A percentile compares a stretch with the other conserved stretches of the same genome.
Evolutionary conservation across 768 basidiomycete species (phyloP).

Genomic region (Pleurotus cornucopiae): DNA sequence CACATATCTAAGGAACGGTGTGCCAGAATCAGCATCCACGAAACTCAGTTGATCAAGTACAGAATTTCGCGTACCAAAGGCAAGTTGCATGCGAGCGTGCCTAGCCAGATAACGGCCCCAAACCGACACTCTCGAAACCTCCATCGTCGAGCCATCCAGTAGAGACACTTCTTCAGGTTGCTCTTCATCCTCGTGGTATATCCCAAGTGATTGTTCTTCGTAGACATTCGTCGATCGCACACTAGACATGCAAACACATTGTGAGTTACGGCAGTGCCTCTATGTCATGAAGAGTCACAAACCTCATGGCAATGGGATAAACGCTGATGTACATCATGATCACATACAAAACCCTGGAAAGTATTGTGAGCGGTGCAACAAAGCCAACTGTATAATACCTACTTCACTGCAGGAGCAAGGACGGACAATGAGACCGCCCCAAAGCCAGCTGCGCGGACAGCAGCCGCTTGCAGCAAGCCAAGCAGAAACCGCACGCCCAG

Average conservation of each 20-base stretch:
- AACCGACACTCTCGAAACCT: constrained; percentile 53
- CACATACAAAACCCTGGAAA: constrained; percentile 33
- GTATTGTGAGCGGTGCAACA: neutral
- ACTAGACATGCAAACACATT: constrained; percentile 28
- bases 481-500: constrained; percentile 64
- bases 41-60: neutral
- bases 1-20: constrained; percentile 73
- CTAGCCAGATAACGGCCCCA: constrained; percentile 77
- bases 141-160: constrained; percentile 42
- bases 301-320: constrained; percentile 83
- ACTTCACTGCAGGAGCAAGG: constrained; percentile 91
- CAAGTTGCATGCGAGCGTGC: constrained; percentile 85
- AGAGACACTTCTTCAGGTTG: constrained; percentile 43
- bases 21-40: neutral
- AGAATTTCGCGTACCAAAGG: constrained; percentile 61
- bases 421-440: constrained; percentile 63
- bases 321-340: constrained; percentile 93
- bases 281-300: constrained; percentile 4
- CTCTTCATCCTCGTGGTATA: constrained; percentile 57
- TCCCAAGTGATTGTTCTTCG: constrained; percentile 87
- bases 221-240: constrained; percentile 94
- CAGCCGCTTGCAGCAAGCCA: constrained; percentile 74
- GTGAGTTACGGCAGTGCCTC: neutral
- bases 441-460: constrained; percentile 89
- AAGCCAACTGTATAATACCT: constrained; percentile 19